Conservation (phyloP, 768 basidiomycete species). For the Mrakia frigida region DNA sequence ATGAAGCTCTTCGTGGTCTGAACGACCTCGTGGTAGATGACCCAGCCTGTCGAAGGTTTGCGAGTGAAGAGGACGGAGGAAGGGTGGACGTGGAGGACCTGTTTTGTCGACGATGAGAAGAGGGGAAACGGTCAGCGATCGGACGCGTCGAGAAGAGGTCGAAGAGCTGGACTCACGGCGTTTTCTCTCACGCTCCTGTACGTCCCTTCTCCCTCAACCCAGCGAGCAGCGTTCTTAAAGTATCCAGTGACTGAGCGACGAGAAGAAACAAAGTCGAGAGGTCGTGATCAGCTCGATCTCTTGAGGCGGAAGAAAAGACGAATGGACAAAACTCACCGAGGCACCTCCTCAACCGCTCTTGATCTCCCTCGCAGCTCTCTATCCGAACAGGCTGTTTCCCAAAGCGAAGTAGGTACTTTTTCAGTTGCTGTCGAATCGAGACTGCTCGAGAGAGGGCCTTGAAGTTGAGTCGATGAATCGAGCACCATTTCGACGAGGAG, state of each 20-base stretch:
- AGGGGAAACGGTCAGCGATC: background rate
- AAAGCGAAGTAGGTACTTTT: constrained; percentile 91
- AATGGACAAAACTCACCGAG: constrained; percentile 48
- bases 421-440: constrained; percentile 88
- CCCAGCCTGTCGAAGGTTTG: constrained; percentile 85
- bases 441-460: constrained; percentile 88
- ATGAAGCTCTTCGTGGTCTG: constrained; percentile 96
- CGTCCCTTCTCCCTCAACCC: constrained; percentile 87
- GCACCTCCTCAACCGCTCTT: constrained; percentile 72
- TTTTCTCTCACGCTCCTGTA: constrained; percentile 83
- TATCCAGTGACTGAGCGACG: constrained; percentile 16
- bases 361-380: constrained; percentile 86
- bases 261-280: background rate
- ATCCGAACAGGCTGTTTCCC: constrained; percentile 43
- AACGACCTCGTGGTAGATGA: constrained; percentile 90
- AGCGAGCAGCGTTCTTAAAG: constrained; percentile 69
- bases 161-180: constrained; percentile 52
- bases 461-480: constrained; percentile 84
- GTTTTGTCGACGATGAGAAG: background rate
- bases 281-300: background rate
- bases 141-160: background rate
- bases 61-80: constrained; percentile 90
- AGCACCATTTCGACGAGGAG: constrained; percentile 86
- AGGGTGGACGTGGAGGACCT: constrained; percentile 87
- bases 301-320: background rate